phyloP scores from a whole-genome alignment of 2,329 filamentous ascomycete genomes.

The Arthrocladium fulminans region DNA sequence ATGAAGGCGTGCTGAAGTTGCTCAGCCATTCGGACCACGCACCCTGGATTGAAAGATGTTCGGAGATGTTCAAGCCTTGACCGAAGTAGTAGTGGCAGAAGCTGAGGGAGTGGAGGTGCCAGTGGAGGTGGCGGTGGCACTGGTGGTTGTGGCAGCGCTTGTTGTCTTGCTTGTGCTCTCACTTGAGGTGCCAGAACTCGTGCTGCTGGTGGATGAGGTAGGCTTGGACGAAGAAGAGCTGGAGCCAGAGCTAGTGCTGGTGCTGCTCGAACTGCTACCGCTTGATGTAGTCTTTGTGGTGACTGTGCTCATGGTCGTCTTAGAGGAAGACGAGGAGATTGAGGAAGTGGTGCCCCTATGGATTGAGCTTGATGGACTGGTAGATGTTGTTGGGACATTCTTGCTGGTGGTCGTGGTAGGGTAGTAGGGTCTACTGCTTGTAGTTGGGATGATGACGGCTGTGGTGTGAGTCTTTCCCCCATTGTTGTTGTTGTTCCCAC shows the following conservation, averaged over 20 bases:
- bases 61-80: neutral
- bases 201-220: conserved; percentile 1
- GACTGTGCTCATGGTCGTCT: conserved; percentile 1
- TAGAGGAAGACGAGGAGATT: conserved; percentile 2
- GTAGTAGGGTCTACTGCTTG: neutral
- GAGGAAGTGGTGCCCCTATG: conserved; percentile 4
- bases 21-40: too few relatives aligned
- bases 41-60: too few relatives aligned
- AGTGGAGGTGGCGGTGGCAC: neutral
- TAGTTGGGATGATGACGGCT: neutral
- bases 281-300: conserved; percentile 5
- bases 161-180: neutral
- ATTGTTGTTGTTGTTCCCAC: conserved; percentile 20
- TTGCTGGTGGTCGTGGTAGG: conserved; percentile 6
- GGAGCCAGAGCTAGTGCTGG: conserved; percentile 5
- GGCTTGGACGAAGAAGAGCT: neutral
- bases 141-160: neutral
- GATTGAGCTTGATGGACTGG: conserved; percentile 6
- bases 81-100: neutral
- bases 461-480: conserved; percentile 1
- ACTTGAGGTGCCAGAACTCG: conserved; percentile 3
- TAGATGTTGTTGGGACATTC: conserved; percentile 3
- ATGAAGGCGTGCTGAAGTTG: too few relatives aligned
- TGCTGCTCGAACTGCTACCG: conserved; percentile 9
- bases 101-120: neutral